phyloP scores from a whole-genome alignment of 2,329 filamentous ascomycete genomes.

The Rhynchosporium graminicola region DNA sequence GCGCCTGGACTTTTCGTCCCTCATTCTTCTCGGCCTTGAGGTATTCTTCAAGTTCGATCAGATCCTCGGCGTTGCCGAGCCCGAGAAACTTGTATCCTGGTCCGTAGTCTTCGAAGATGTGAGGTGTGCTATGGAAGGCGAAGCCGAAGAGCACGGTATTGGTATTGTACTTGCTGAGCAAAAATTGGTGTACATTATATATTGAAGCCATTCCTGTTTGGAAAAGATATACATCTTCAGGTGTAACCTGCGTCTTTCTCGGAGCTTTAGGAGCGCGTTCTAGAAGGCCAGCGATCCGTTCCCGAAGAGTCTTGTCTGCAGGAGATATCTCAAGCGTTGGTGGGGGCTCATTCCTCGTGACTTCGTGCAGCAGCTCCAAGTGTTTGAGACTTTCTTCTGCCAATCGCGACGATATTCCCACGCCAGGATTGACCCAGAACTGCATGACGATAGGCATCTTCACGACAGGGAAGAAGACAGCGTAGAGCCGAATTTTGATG shows the following conservation, averaged over 20 bases:
- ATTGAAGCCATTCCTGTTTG: constrained; percentile 57
- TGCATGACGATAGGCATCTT: constrained; percentile 44
- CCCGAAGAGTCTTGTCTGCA: constrained; percentile 44
- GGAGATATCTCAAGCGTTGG: constrained; percentile 41
- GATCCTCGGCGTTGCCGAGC: constrained; percentile 44
- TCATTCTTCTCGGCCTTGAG: constrained; percentile 40
- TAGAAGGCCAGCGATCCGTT: constrained; percentile 47
- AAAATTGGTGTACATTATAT: constrained; percentile 45
- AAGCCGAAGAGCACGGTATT: constrained; percentile 50
- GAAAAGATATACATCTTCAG: constrained; percentile 54
- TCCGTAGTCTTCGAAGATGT: constrained; percentile 48
- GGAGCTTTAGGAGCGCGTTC: constrained; percentile 41
- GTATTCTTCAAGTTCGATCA: constrained; percentile 49
- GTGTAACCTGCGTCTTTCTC: constrained; percentile 21
- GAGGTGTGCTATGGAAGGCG: constrained; percentile 53
- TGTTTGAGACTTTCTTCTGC: constrained; percentile 47
- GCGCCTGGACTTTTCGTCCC: constrained; percentile 47
- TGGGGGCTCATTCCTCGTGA: constrained; percentile 39
- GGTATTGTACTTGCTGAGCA: constrained; percentile 42
- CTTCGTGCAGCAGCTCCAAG: constrained; percentile 42
- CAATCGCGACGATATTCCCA: constrained; percentile 49
- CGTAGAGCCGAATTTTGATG: constrained; percentile 44
- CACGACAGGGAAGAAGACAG: constrained; percentile 45
- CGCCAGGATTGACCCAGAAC: constrained; percentile 50
- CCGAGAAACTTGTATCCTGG: constrained; percentile 51